Conservation (phyloP, 2,329 filamentous ascomycete genomes). For the Trichoderma koningiopsis region DNA sequence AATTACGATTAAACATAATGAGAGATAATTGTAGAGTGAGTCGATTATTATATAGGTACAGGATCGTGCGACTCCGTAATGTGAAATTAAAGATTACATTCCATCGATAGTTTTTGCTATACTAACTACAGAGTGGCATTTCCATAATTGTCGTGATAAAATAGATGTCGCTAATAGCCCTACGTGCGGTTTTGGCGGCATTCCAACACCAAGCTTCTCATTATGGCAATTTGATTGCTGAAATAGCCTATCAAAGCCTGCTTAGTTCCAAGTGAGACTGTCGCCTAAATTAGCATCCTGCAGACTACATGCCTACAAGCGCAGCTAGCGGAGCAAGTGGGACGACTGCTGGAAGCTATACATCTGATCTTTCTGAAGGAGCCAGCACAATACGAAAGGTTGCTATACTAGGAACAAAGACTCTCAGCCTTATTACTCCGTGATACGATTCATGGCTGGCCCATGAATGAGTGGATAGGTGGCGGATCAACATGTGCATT, state of each 20-base stretch:
- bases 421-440: neutral
- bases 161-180: neutral
- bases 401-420: neutral
- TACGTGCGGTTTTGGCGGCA: neutral
- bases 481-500: neutral
- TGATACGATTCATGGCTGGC: neutral
- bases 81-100: too few relatives aligned
- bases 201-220: neutral
- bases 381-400: neutral
- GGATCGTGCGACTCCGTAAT: neutral
- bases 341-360: neutral
- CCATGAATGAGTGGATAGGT: neutral
- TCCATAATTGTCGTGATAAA: neutral
- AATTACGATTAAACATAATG: too few relatives aligned
- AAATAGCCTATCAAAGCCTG: neutral
- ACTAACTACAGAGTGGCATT: too few relatives aligned
- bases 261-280: neutral
- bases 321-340: neutral
- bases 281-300: neutral
- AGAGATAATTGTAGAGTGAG: too few relatives aligned
- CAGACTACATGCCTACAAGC: neutral
- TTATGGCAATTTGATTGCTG: neutral
- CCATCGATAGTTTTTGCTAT: too few relatives aligned
- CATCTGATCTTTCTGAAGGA: neutral
- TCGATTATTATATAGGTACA: too few relatives aligned